Evolutionary conservation across 2,329 filamentous ascomycete genomes (phyloP).

Genomic region (Nigrospora osmanthi): DNA sequence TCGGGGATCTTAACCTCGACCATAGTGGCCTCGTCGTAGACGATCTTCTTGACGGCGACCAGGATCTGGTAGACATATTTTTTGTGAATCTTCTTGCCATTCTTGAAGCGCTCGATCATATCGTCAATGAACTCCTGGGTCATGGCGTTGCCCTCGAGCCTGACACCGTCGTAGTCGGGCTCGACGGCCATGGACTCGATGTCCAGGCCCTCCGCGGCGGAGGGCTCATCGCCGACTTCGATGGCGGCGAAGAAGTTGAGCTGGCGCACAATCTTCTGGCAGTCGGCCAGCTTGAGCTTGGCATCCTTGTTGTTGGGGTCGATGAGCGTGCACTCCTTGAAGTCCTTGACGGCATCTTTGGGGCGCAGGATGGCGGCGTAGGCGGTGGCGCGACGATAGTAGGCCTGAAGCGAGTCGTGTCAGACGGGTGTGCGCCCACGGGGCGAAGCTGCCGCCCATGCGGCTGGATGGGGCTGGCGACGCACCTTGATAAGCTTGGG

Average conservation of each 20-base stretch:
- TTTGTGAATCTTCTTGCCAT: conserved; percentile 86
- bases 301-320: conserved; percentile 86
- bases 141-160: conserved; percentile 67
- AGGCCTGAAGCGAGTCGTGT: conserved; percentile 52
- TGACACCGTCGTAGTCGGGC: conserved; percentile 74
- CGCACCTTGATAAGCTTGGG: conserved; percentile 79
- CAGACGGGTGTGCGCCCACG: background rate
- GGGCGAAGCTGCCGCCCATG: no score
- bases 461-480: background rate
- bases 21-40: conserved; percentile 93
- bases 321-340: conserved; percentile 81
- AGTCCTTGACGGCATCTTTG: conserved; percentile 83
- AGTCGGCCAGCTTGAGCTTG: conserved; percentile 83
- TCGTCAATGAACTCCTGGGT: conserved; percentile 95
- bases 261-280: conserved; percentile 88
- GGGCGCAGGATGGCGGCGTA: conserved; percentile 86
- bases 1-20: conserved; percentile 80
- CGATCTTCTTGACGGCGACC: conserved; percentile 78
- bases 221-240: conserved; percentile 85
- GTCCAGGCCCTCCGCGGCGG: conserved; percentile 84
- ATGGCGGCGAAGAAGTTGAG: conserved; percentile 92
- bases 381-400: conserved; percentile 87
- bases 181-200: conserved; percentile 81
- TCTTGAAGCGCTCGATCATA: conserved; percentile 94
- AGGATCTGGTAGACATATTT: conserved; percentile 99